phyloP scores from a whole-genome alignment of 2,329 filamentous ascomycete species.

The Monilinia fructicola region DNA sequence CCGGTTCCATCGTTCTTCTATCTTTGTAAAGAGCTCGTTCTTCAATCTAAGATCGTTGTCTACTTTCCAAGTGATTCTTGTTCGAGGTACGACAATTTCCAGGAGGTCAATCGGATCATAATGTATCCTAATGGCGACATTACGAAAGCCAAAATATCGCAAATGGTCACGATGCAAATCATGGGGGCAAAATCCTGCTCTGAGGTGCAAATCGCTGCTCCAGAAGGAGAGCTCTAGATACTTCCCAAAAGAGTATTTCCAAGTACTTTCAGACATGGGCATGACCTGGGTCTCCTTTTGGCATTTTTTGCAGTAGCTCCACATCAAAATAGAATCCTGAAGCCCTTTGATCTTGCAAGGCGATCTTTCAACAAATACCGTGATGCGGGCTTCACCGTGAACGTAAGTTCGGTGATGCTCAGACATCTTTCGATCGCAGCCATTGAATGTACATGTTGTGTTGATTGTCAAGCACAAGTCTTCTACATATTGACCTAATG shows the following conservation, averaged over 20 bases:
- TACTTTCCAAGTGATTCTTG: constrained; percentile 95
- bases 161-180: constrained; percentile 92
- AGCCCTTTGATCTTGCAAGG: constrained; percentile 63
- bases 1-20: constrained; percentile 76
- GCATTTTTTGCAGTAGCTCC: constrained; percentile 93
- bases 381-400: constrained; percentile 90
- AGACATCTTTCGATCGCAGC: constrained; percentile 83
- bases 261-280: constrained; percentile 89
- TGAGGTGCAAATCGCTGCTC: constrained; percentile 78
- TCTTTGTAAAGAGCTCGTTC: constrained; percentile 82
- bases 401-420: constrained; percentile 97
- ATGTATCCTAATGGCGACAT: constrained; percentile 83
- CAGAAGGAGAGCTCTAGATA: constrained; percentile 98
- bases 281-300: constrained; percentile 85
- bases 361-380: constrained; percentile 80
- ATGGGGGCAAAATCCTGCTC: constrained; percentile 76
- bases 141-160: constrained; percentile 85
- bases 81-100: constrained; percentile 88
- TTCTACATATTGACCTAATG: constrained; percentile 91
- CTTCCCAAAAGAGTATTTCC: constrained; percentile 98
- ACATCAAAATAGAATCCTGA: constrained; percentile 86
- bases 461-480: constrained; percentile 77
- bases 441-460: constrained; percentile 75
- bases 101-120: constrained; percentile 91
- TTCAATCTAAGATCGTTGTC: constrained; percentile 90